These are phyloP conservation scores for Primulina huaijiensis DNA, from an alignment of 257 asterid genomes.

Conservation along the genomic window DNA sequence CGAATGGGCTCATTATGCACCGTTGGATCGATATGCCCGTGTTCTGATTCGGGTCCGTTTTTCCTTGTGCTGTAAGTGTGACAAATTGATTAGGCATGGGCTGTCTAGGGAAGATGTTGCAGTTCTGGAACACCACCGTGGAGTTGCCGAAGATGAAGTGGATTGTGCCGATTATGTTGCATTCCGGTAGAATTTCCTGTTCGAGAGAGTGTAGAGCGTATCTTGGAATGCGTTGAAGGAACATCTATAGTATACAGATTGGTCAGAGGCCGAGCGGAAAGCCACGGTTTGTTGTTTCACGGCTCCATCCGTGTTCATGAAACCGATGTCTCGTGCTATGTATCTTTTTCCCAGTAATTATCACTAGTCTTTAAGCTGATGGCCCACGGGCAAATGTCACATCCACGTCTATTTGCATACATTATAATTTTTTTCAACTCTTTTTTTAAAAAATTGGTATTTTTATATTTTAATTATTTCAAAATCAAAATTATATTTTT, in stretches of 20 bases:
- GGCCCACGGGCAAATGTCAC: no score
- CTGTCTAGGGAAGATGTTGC: slow-evolving; percentile 72
- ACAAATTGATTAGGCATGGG: slow-evolving; percentile 69
- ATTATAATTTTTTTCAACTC: no score
- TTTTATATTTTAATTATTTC: no score
- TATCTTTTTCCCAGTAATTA: slow-evolving; percentile 29
- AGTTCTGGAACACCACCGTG: slow-evolving; percentile 62
- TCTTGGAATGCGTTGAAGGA: slow-evolving; percentile 72
- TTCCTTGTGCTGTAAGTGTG: slow-evolving; percentile 90
- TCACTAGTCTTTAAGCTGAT: no score
- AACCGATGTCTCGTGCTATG: slow-evolving; percentile 63
- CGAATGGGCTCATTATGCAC: slow-evolving; percentile 49
- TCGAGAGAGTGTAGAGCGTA: slow-evolving; percentile 77
- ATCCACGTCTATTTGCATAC: no score
- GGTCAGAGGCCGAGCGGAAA: slow-evolving; percentile 68
- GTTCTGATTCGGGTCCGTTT: slow-evolving; percentile 67
- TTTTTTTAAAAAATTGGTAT: no score
- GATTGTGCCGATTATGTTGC: slow-evolving; percentile 69
- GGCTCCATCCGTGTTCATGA: slow-evolving; percentile 74
- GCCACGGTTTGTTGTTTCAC: slow-evolving; percentile 86
- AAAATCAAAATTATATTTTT: no score
- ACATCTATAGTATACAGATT: slow-evolving; percentile 60
- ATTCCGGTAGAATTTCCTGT: slow-evolving; percentile 85
- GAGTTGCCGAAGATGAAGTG: slow-evolving; percentile 84
- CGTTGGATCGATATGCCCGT: slow-evolving; percentile 69